Percentiles rank a stretch among this genome's conserved stretches.
Evolutionary conservation across 495 filamentous ascomycete species (phyloP).

Genomic region (Daldinia decipiens): DNA sequence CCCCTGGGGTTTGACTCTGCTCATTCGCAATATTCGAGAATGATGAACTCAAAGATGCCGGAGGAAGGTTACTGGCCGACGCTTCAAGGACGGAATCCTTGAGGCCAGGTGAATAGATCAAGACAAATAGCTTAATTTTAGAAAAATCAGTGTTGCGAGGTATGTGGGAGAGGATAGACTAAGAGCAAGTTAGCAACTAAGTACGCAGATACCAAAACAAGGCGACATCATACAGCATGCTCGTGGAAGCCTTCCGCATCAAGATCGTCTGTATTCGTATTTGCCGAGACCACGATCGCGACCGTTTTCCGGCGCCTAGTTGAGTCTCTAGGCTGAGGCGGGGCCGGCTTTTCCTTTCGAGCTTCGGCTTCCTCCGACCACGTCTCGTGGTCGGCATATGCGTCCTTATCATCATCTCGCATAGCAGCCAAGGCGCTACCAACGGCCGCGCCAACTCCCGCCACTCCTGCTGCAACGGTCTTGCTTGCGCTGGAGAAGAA

Average conservation of each 20-base stretch:
- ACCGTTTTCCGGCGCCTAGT: conserved; percentile 75
- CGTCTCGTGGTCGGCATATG: conserved; percentile 81
- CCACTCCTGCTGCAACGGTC: conserved; percentile 79
- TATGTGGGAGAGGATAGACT: conserved; percentile 93
- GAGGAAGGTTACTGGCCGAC: conserved; percentile 57
- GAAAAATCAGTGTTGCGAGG: conserved; percentile 75
- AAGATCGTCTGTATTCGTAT: conserved; percentile 65
- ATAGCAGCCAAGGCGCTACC: conserved; percentile 85
- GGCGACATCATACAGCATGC: conserved; percentile 75
- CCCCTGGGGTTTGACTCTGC: conserved; percentile 74
- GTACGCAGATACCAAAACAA: neutral
- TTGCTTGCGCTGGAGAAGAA: conserved; percentile 81
- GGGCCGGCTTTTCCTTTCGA: conserved; percentile 51
- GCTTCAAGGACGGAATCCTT: conserved; percentile 69
- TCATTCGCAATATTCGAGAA: conserved; percentile 87
- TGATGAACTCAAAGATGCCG: conserved; percentile 79
- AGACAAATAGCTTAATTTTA: conserved; percentile 77
- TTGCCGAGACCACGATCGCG: conserved; percentile 85
- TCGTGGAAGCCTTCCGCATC: conserved; percentile 73
- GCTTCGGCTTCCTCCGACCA: conserved; percentile 84
- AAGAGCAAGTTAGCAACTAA: conserved; percentile 32
- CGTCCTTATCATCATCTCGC: conserved; percentile 80
- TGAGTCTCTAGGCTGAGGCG: conserved; percentile 44
- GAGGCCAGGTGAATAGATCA: conserved; percentile 86
- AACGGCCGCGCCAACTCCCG: conserved; percentile 82